Base-by-base conservation (phyloP, 169 alveolate genomes). In the Eimeria zaria region DNA sequence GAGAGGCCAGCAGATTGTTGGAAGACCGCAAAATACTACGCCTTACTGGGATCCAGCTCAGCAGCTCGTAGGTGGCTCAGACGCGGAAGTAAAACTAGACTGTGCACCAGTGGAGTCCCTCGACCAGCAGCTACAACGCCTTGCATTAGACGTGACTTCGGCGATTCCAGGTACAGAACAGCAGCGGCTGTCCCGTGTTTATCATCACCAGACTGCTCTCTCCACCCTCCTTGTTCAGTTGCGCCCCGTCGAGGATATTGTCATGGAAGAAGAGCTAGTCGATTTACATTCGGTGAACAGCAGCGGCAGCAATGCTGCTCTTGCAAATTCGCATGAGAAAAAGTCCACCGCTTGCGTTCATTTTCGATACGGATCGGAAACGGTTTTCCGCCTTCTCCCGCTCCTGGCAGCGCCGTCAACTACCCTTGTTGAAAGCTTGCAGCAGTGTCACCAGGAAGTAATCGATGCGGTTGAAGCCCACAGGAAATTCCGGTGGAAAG, bases 351-450 rank as follows among this genome's bases (percentile, higher is more conserved):
- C 93, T 41, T 60, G 93, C 81, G 93, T 62, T 1, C 93, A 85
- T n/a, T 85, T 62, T 44, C 76, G 93, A 24, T 85, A 85, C 41
- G 80, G 51, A 7, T 53, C 64, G 36, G 81, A 91, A 12, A 44
- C 96, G 46, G 91, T 91, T 27, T 91, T 60, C 46, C 91, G 96
- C 18, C 91, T 91, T 24, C 91, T 91, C 30, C 96, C 96, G 11
- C 89, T 90, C 67, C 64, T 90, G 18, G 22, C 80, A 24, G 39
- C 39, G 41, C 95, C 95, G n/a, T 39, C 93, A 36, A 62, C 22
- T 4, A 12, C 64, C 71, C 93, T 85, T 44, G 30, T 85, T 8
- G 81, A 85, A 27, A 85, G 80, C 80, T 8, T 85, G 76, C 81
- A 85, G 62, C 93, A 39, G 14, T 85, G 81, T 24, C 81, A 62